phyloP scores from a whole-genome alignment of 2,329 filamentous ascomycete species.

The Ophiostoma quercus region DNA sequence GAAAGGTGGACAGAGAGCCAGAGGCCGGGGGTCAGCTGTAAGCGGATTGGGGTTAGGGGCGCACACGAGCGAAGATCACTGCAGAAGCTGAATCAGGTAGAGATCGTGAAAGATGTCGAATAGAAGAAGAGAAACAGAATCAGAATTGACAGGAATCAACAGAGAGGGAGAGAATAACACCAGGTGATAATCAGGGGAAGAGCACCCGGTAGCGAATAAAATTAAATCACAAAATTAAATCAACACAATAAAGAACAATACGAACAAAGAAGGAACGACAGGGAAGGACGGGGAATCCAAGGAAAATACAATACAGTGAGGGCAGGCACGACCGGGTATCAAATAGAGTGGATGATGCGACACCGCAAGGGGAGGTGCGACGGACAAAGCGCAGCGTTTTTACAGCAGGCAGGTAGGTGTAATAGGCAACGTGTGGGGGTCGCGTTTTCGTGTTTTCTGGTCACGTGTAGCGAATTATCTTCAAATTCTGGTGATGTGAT shows the following conservation, averaged over 20 bases:
- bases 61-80: conserved; percentile 7
- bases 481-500: neutral
- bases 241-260: neutral
- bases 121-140: neutral
- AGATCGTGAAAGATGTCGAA: neutral
- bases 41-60: neutral
- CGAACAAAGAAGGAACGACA: neutral
- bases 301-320: neutral
- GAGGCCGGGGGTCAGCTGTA: neutral
- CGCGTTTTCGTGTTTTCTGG: neutral
- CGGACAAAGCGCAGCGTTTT: neutral
- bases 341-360: neutral
- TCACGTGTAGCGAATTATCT: neutral
- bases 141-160: neutral
- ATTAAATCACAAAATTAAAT: neutral
- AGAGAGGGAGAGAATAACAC: neutral
- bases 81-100: neutral
- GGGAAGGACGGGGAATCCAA: neutral
- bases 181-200: neutral
- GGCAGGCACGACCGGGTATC: neutral
- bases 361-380: conserved; percentile 3
- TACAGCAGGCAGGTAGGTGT: too few species aligned
- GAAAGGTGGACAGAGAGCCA: neutral
- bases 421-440: neutral
- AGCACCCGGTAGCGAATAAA: neutral